Evolutionary conservation across 345 rosid species (phyloP).

Genomic region (Euphorbia tirucalli): DNA sequence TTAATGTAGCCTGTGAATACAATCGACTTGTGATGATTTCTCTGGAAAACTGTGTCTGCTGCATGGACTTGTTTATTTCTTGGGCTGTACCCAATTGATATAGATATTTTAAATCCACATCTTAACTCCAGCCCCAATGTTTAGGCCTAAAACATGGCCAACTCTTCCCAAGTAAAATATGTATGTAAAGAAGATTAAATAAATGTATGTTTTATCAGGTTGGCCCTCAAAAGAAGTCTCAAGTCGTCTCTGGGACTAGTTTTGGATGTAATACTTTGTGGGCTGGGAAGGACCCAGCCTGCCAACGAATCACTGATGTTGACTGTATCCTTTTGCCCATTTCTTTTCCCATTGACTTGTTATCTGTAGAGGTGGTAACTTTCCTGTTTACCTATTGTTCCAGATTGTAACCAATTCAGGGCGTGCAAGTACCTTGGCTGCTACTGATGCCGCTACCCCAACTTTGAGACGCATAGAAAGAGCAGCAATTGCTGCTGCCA

Average conservation of each 20-base stretch:
- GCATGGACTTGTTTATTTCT: not conserved
- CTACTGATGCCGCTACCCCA: conserved; percentile 98
- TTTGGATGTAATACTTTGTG: not conserved
- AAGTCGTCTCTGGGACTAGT: not conserved
- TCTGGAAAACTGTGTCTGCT: not conserved
- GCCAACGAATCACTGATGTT: not conserved
- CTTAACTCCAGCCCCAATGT: not conserved
- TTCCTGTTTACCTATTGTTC: conserved; percentile 24
- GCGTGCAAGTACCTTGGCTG: conserved; percentile 85
- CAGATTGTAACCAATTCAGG: conserved; percentile 98
- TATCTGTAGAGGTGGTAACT: not conserved
- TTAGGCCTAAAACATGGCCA: not conserved
- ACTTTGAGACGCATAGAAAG: conserved; percentile 95
- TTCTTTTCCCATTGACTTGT: not conserved
- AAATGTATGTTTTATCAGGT: not conserved
- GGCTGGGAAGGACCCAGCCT: not conserved
- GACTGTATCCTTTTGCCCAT: not conserved
- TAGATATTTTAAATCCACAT: not conserved
- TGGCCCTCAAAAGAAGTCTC: not conserved
- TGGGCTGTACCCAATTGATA: not conserved
- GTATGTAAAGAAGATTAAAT: not conserved
- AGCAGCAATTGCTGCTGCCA: conserved; percentile 98
- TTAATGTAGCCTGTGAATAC: not conserved
- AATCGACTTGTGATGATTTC: not conserved
- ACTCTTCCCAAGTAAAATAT: not conserved